phyloP scores from a whole-genome alignment of 768 basidiomycete genomes.

The Russula compacta region DNA sequence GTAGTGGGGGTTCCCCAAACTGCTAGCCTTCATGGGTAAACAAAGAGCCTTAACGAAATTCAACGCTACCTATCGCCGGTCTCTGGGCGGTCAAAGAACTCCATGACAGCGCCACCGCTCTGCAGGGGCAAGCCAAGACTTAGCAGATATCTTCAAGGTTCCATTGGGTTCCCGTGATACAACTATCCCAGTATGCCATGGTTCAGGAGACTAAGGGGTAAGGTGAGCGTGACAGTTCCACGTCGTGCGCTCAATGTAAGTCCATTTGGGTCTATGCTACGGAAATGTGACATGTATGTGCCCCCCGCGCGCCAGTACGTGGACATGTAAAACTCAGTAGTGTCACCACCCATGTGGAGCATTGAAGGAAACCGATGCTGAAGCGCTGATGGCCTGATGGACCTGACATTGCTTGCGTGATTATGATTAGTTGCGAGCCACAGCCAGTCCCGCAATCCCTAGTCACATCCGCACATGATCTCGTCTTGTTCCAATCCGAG shows the following conservation, averaged over 20 bases:
- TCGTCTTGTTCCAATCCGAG: not conserved
- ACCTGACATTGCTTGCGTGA: too few species aligned
- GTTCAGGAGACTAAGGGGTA: not conserved
- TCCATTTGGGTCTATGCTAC: not conserved
- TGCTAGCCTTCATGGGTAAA: not conserved
- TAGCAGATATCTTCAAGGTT: not conserved
- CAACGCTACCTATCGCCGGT: slow-evolving; percentile 1
- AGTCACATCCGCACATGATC: not conserved
- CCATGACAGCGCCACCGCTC: not conserved
- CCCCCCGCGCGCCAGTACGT: not conserved
- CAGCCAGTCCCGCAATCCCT: not conserved
- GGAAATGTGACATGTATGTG: not conserved
- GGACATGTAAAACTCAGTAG: not conserved
- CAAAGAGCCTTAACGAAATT: not conserved
- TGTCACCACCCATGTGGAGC: not conserved
- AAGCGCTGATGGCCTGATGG: too few species aligned
- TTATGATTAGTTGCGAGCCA: not conserved
- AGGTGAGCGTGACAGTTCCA: not conserved
- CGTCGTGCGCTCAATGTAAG: not conserved
- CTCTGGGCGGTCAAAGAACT: not conserved
- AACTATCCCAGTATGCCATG: not conserved
- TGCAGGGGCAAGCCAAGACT: not conserved
- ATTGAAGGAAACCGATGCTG: not conserved
- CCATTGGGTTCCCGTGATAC: not conserved
- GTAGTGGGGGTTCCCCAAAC: not conserved